These are phyloP conservation scores for Chytridium lagenaria DNA, from an alignment of 371 early-diverging fungal genomes.

Conservation along the genomic window DNA sequence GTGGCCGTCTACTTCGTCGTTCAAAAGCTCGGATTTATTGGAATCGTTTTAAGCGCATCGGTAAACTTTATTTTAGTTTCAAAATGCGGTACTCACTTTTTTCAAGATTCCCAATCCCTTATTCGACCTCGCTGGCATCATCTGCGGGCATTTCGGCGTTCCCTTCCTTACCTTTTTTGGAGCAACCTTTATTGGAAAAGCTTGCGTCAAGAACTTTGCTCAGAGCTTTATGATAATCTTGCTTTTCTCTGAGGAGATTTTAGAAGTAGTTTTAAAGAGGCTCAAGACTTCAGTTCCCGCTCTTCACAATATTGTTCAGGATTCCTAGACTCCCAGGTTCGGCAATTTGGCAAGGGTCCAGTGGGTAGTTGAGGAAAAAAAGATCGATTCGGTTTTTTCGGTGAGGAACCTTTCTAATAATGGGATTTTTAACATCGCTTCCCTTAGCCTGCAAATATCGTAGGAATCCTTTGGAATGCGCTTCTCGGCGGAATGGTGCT, in stretches of 20 bases:
- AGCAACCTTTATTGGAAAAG: slow-evolving; percentile 92
- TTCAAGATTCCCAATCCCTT: slow-evolving; percentile 92
- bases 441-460: slow-evolving; percentile 27
- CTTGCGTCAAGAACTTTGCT: slow-evolving; percentile 81
- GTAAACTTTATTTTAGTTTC: slow-evolving; percentile 45
- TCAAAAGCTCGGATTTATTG: slow-evolving; percentile 80
- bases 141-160: slow-evolving; percentile 87
- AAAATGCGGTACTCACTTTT: neutral
- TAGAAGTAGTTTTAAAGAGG: slow-evolving; percentile 59
- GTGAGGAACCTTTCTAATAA: neutral
- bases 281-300: slow-evolving; percentile 56
- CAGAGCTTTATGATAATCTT: slow-evolving; percentile 62
- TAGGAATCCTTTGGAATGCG: slow-evolving; percentile 74
- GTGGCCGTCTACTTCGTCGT: slow-evolving; percentile 69
- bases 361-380: neutral
- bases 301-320: slow-evolving; percentile 44
- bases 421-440: neutral
- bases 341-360: slow-evolving; percentile 29
- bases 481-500: slow-evolving; percentile 78
- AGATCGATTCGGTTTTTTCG: neutral
- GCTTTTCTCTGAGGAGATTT: slow-evolving; percentile 71
- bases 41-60: slow-evolving; percentile 89
- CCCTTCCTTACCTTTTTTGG: slow-evolving; percentile 93
- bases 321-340: slow-evolving; percentile 51
- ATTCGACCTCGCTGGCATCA: slow-evolving; percentile 93